phyloP scores from a whole-genome alignment of 2,329 filamentous ascomycete genomes.

The Aspergillus jensenii region DNA sequence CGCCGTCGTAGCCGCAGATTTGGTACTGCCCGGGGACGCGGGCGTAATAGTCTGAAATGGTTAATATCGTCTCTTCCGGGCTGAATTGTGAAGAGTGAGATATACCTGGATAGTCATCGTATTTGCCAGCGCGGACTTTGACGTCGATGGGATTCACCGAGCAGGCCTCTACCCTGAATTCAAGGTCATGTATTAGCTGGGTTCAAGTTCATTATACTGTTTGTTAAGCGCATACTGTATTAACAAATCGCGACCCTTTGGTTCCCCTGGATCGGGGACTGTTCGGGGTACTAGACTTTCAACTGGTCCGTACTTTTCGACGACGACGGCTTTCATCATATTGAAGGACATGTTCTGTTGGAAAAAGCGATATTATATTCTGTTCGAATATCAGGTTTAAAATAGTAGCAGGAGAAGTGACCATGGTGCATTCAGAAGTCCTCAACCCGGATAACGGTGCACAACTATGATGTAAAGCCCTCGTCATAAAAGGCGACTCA shows the following conservation, averaged over 20 bases:
- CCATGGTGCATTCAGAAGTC: neutral
- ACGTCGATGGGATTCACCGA: constrained; percentile 44
- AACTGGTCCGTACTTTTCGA: constrained; percentile 19
- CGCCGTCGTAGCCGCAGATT: constrained; percentile 46
- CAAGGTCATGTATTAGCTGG: too few species aligned
- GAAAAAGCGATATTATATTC: neutral
- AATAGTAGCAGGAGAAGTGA: neutral
- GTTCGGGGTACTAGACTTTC: constrained; percentile 17
- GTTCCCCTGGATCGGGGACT: constrained; percentile 26
- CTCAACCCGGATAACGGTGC: neutral
- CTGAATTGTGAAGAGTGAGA: neutral
- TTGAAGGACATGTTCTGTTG: neutral
- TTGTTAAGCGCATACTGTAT: constrained; percentile 22
- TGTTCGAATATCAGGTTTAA: neutral
- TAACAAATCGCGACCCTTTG: constrained; percentile 35
- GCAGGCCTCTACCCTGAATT: constrained; percentile 31
- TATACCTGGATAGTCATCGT: constrained; percentile 36
- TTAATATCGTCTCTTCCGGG: too few species aligned
- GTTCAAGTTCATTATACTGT: too few species aligned
- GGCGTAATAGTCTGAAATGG: constrained; percentile 33
- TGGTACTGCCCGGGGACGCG: constrained; percentile 29
- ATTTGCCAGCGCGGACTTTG: constrained; percentile 34
- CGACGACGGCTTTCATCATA: constrained; percentile 1
- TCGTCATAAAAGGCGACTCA: neutral
- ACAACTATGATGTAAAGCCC: neutral